Evolutionary conservation across 2,329 filamentous ascomycete species (phyloP), one percentile per base, ranked within the genome.

Genomic region (Botrytis medusae): DNA sequence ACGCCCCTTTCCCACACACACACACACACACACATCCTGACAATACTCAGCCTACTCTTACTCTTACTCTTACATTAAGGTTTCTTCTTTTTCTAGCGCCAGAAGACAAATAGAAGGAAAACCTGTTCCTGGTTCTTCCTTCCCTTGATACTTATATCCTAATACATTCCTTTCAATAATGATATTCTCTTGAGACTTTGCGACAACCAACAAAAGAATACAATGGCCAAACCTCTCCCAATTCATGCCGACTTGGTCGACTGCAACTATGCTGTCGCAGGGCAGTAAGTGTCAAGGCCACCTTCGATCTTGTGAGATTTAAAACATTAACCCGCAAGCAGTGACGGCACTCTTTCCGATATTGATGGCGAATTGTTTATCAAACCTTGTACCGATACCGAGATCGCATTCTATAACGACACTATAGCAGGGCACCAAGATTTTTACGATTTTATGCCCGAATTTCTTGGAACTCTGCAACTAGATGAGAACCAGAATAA

Each of bases 331-430:
- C 63, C 34, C 72, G 34, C 62, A 63, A 67, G 6, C 80, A 98
- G 95, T 84, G 95, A 97, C 77, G 96, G 96, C 76, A 95, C 97
- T 64, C 89, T 97, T 79, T 94, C 92, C 81, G 94, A 97, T 80
- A 86, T 88, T 72, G 90, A 93, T 71, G 96, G 96, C 81, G 89
- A 92, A 76, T 86, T 98, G 48, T 93, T 99, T 81, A 93, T 98
- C 81, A 99, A 99, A 83, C 96, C 96, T 29, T 98, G 95, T 82
- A 97, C 93, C 0, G 84, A 90, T 75, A 87, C 90, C 76, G 96
- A 99, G 84, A 90, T 98, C 78, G 87, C 90, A 62, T 99, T 99
- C 83, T 99, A 99, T 86, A 89, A 97, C 81, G 91, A 85, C 40
- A 80, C 90, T 42, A 82, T 83, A 69, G 83, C 87, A 48, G 83